Evolutionary conservation across 805 yeast species (phyloP).

Genomic region (Hanseniaspora lindneri): DNA sequence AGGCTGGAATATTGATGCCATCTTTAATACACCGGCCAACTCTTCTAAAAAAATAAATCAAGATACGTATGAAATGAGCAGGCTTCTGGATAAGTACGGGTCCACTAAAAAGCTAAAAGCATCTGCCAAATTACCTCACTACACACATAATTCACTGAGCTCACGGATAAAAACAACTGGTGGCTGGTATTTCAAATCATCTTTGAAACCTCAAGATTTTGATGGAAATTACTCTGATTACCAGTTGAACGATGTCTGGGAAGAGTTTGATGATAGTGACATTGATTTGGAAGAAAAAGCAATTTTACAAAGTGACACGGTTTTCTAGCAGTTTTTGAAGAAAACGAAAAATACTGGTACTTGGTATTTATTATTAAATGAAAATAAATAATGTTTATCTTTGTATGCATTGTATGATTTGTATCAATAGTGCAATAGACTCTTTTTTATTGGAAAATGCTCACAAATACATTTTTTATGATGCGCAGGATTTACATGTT

Average conservation of each 20-base stretch:
- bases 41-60: not conserved
- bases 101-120: not conserved
- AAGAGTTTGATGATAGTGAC: slow-evolving; percentile 8
- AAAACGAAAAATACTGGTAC: no score
- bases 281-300: not conserved
- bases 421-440: not conserved
- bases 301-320: not conserved
- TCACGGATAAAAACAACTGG: slow-evolving; percentile 10
- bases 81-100: not conserved
- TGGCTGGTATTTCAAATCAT: slow-evolving; percentile 8
- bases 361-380: no score
- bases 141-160: not conserved
- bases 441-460: slow-evolving; percentile 3
- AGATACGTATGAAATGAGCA: not conserved
- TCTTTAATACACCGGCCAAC: slow-evolving; percentile 22
- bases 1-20: slow-evolving; percentile 45
- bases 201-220: not conserved
- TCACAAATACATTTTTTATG: slow-evolving; percentile 13
- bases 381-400: no score
- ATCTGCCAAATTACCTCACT: not conserved
- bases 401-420: no score
- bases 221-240: not conserved
- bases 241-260: slow-evolving; percentile 1
- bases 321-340: not conserved
- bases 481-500: not conserved